Evolutionary conservation across 176 grass and related monocot species (phyloP).

Genomic region (Leersia perrieri): DNA sequence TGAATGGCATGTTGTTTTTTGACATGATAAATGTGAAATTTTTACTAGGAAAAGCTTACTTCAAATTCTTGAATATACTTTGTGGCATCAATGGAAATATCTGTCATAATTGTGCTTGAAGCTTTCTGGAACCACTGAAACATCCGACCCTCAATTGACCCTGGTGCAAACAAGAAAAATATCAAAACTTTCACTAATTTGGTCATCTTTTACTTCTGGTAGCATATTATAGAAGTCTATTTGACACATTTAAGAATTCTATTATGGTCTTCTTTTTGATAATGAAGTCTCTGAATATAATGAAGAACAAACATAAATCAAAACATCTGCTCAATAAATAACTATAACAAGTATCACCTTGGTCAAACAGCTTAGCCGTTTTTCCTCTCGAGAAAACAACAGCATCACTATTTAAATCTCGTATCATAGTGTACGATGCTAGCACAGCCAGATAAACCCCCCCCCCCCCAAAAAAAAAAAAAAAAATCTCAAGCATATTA

Average conservation of each 20-base stretch:
- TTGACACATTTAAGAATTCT: constrained; percentile 12
- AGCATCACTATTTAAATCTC: neutral
- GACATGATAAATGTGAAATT: neutral
- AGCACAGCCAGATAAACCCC: neutral
- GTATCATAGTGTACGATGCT: neutral
- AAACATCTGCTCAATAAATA: neutral
- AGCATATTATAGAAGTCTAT: constrained; percentile 2
- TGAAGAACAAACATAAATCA: constrained; percentile 6
- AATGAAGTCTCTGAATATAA: neutral
- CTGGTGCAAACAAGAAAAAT: constrained; percentile 40
- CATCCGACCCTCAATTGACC: constrained; percentile 61
- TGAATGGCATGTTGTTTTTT: constrained; percentile 8
- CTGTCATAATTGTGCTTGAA: constrained; percentile 57
- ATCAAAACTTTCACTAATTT: constrained; percentile 23
- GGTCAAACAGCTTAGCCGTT: neutral
- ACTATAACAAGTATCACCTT: neutral
- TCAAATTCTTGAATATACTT: constrained; percentile 67
- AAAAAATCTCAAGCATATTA: no score
- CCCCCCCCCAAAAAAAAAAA: no score
- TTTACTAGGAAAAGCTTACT: constrained; percentile 44
- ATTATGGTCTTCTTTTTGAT: neutral
- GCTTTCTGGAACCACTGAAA: constrained; percentile 72
- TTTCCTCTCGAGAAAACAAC: neutral
- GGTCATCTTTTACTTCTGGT: neutral
- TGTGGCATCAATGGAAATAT: constrained; percentile 69